Evolutionary conservation across 148 eudicot species (phyloP).

Genomic region (Heliamphora exappendiculata): DNA sequence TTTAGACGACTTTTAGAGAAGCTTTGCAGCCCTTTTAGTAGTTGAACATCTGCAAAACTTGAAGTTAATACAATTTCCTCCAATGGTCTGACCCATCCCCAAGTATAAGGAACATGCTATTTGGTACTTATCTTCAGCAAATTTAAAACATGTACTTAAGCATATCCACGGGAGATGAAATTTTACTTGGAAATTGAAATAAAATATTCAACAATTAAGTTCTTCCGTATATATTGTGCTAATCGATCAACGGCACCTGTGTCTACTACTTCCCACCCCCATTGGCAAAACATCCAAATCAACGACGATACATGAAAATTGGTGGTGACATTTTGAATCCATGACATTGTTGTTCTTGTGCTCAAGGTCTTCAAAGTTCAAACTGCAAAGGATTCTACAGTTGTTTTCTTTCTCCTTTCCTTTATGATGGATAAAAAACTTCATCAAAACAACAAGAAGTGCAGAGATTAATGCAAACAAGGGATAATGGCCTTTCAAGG

Average conservation of each 20-base stretch:
- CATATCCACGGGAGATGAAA: not conserved
- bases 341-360: not conserved
- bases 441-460: not conserved
- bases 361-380: not conserved
- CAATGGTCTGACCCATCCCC: not conserved
- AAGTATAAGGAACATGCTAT: not conserved
- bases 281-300: no score
- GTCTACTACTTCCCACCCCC: no score
- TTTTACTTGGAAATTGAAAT: not conserved
- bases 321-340: not conserved
- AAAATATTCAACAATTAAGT: not conserved
- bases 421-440: not conserved
- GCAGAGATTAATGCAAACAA: not conserved
- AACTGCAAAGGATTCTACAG: not conserved
- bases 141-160: not conserved
- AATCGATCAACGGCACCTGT: no score
- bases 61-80: not conserved
- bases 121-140: not conserved
- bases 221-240: not conserved
- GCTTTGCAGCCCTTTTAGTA: not conserved
- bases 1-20: not conserved
- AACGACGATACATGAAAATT: not conserved
- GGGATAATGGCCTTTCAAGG: not conserved
- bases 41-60: not conserved
- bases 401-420: not conserved